These are phyloP conservation scores for Raphanus hybrid DNA, from an alignment of 441 rosid genomes.

Conservation along the genomic window DNA sequence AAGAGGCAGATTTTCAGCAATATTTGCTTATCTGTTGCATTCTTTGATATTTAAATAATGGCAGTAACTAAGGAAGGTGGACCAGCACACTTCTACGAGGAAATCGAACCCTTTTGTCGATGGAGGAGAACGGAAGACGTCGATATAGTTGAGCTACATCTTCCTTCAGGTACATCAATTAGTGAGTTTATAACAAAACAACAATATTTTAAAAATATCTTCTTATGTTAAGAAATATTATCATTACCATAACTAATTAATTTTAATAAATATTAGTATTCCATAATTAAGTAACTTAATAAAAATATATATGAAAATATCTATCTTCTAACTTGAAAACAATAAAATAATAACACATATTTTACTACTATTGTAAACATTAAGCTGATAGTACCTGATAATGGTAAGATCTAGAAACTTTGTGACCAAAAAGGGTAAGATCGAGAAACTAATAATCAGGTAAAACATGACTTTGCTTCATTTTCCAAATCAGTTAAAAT, in stretches of 20 bases:
- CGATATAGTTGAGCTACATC: conserved; percentile 45
- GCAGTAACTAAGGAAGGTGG: conserved; percentile 32
- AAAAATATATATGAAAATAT: background rate
- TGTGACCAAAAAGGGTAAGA: background rate
- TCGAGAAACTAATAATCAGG: background rate
- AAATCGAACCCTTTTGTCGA: conserved; percentile 53
- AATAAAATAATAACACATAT: background rate
- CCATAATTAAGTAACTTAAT: background rate
- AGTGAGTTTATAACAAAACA: background rate
- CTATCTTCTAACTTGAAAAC: background rate
- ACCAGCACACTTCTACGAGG: conserved; percentile 36
- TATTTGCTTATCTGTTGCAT: background rate
- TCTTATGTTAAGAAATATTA: background rate
- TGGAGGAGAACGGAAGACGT: conserved; percentile 41
- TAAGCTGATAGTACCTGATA: background rate
- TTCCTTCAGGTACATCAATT: conserved; percentile 40
- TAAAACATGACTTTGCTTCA: background rate
- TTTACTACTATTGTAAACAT: background rate
- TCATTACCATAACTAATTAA: background rate
- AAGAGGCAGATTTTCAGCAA: background rate
- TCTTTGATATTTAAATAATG: conserved; percentile 18
- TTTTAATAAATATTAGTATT: background rate
- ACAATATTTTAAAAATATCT: background rate
- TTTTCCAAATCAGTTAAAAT: background rate
- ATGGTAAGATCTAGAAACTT: background rate